These are phyloP conservation scores for Coemansia sp. DNA, from an alignment of 192 early-diverging fungal species.

Conservation along the genomic window DNA sequence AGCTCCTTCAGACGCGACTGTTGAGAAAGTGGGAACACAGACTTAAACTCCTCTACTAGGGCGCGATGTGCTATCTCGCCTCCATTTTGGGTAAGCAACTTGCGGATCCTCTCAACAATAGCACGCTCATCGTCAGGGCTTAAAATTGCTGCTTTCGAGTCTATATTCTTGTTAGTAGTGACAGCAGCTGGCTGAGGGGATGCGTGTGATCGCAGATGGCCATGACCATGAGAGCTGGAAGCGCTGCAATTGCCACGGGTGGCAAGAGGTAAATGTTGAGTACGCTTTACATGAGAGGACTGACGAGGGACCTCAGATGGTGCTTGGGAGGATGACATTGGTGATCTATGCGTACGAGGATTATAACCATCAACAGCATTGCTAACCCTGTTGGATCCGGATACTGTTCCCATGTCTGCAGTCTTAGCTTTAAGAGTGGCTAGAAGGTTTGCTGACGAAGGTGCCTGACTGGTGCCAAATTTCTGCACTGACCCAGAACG, in stretches of 20 bases:
- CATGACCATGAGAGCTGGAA: neutral
- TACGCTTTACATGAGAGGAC: too few relatives aligned
- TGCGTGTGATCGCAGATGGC: too few relatives aligned
- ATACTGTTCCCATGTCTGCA: too few relatives aligned
- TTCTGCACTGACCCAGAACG: neutral
- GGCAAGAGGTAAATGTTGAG: neutral
- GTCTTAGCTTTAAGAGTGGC: neutral
- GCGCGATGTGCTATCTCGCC: constrained; percentile 28
- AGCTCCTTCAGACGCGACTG: constrained; percentile 29
- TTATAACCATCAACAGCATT: too few relatives aligned
- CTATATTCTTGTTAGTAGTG: neutral
- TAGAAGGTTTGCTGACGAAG: neutral
- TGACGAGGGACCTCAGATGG: too few relatives aligned
- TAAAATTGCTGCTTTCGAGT: too few relatives aligned
- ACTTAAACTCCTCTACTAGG: constrained; percentile 23
- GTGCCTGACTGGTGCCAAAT: neutral
- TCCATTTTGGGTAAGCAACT: constrained; percentile 14
- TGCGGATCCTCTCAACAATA: constrained; percentile 20
- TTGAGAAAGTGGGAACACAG: constrained; percentile 14
- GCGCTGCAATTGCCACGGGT: constrained; percentile 2
- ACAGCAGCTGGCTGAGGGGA: neutral
- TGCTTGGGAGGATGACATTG: too few relatives aligned
- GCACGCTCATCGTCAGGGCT: constrained; percentile 12
- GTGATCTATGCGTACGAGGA: too few relatives aligned
- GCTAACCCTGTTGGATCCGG: too few relatives aligned